Evolutionary conservation across 164 flowering plant genomes (phyloP).

Genomic region (Tinospora cordifolia): DNA sequence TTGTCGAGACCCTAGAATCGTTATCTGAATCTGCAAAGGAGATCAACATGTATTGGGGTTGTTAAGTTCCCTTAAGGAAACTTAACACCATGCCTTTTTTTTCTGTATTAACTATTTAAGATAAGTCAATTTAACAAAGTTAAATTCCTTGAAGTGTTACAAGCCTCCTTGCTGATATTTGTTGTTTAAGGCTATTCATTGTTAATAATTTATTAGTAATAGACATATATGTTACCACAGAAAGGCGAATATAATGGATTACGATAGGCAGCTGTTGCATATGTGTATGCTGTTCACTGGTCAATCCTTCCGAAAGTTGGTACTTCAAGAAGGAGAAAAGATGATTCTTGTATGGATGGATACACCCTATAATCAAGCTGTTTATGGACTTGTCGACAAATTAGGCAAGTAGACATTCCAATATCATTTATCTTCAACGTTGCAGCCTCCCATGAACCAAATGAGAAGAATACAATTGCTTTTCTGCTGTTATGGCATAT

Average conservation of each 20-base stretch:
- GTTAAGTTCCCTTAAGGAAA: too few species aligned
- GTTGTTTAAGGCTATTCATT: background rate
- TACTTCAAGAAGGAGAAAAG: constrained; percentile 98
- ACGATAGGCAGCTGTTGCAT: constrained; percentile 53
- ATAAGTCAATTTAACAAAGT: background rate
- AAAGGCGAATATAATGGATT: constrained; percentile 32
- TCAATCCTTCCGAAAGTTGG: constrained; percentile 72
- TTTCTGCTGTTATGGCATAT: background rate
- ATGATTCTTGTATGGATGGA: constrained; percentile 84
- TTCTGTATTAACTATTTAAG: background rate
- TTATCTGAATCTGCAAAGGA: too few species aligned
- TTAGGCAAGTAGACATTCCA: constrained; percentile 40
- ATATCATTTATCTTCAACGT: background rate
- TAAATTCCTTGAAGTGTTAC: background rate
- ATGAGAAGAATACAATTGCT: background rate
- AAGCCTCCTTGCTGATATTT: background rate
- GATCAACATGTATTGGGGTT: too few species aligned
- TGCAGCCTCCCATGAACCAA: background rate
- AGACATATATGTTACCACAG: constrained; percentile 31
- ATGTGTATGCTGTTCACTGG: constrained; percentile 70
- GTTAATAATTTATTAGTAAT: background rate
- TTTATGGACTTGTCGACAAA: constrained; percentile 94
- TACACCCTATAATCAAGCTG: constrained; percentile 91
- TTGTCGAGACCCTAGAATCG: too few species aligned
- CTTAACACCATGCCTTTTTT: background rate